These are phyloP conservation scores for Fibroporia radiculosa DNA, from an alignment of 768 basidiomycete genomes.

Conservation along the genomic window DNA sequence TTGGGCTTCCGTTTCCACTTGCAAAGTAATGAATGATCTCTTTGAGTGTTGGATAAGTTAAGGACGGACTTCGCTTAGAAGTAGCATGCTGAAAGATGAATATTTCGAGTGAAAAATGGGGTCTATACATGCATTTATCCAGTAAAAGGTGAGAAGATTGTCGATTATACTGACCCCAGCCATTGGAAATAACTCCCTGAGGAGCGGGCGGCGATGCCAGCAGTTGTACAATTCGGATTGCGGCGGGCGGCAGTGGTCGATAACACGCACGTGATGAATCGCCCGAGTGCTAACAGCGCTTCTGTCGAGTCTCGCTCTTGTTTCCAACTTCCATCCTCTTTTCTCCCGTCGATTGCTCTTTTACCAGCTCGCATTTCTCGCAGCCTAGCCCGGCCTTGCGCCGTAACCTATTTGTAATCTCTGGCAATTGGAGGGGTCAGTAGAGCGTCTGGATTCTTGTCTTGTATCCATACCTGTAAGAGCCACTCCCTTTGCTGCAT, in stretches of 20 bases:
- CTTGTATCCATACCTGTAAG: slow-evolving; percentile 26
- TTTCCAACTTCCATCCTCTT: slow-evolving; percentile 1
- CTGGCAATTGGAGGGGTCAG: slow-evolving; percentile 12
- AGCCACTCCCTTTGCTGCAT: slow-evolving; percentile 12
- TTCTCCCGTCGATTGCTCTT: neutral
- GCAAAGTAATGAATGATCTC: no score
- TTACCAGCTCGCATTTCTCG: slow-evolving; percentile 1
- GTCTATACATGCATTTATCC: slow-evolving; percentile 50
- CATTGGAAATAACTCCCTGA: slow-evolving; percentile 21
- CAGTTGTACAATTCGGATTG: no score
- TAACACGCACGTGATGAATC: no score
- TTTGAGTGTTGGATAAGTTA: no score
- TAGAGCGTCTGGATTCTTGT: slow-evolving; percentile 12
- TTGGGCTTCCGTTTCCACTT: no score
- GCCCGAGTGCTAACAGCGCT: no score
- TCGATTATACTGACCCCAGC: slow-evolving; percentile 43
- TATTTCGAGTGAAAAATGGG: slow-evolving; percentile 12
- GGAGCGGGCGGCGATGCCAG: no score
- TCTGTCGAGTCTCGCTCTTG: no score
- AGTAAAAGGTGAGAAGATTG: slow-evolving; percentile 59
- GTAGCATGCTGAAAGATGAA: neutral
- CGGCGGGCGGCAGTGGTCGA: no score
- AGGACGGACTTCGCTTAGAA: neutral
- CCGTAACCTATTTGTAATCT: slow-evolving; percentile 11
- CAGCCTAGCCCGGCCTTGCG: slow-evolving; percentile 9